phyloP scores from a whole-genome alignment of 140 eudicot species.

The Anethum foeniculum region DNA sequence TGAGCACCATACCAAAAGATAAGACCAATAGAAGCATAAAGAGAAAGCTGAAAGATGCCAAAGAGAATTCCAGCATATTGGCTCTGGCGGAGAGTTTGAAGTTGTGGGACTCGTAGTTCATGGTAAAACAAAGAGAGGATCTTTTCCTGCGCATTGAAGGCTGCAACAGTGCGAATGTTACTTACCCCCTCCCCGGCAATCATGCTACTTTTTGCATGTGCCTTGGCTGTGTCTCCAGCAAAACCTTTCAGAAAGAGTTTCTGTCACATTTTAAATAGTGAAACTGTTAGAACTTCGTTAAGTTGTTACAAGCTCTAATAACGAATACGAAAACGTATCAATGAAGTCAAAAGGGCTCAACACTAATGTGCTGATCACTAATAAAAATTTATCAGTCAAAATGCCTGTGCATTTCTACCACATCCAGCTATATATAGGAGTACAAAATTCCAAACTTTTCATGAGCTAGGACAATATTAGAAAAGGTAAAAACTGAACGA shows the following conservation, averaged over 20 bases:
- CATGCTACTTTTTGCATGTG: slow-evolving; percentile 95
- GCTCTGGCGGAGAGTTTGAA: slow-evolving; percentile 56
- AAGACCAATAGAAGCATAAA: slow-evolving; percentile 71
- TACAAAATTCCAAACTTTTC: not conserved
- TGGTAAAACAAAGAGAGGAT: slow-evolving; percentile 51
- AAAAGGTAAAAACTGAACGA: slow-evolving; percentile 7
- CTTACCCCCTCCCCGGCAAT: slow-evolving; percentile 97
- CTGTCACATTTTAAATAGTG: slow-evolving; percentile 31
- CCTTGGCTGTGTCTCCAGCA: slow-evolving; percentile 98
- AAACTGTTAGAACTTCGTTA: not conserved
- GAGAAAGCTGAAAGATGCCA: slow-evolving; percentile 90
- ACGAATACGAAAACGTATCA: not conserved
- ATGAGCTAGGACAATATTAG: not conserved
- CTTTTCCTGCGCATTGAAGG: slow-evolving; percentile 85
- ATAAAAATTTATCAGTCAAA: slow-evolving; percentile 2
- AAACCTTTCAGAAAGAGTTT: slow-evolving; percentile 90
- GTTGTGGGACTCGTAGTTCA: slow-evolving; percentile 64
- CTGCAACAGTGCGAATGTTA: slow-evolving; percentile 93
- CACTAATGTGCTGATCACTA: not conserved
- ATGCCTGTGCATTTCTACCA: not conserved
- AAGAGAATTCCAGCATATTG: slow-evolving; percentile 67
- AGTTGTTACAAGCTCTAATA: not conserved
- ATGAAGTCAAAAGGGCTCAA: not conserved
- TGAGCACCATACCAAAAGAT: slow-evolving; percentile 95
- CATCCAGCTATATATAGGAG: not conserved